Evolutionary conservation across 257 asterid genomes (phyloP).

Genomic region (Solanum verrucosum): DNA sequence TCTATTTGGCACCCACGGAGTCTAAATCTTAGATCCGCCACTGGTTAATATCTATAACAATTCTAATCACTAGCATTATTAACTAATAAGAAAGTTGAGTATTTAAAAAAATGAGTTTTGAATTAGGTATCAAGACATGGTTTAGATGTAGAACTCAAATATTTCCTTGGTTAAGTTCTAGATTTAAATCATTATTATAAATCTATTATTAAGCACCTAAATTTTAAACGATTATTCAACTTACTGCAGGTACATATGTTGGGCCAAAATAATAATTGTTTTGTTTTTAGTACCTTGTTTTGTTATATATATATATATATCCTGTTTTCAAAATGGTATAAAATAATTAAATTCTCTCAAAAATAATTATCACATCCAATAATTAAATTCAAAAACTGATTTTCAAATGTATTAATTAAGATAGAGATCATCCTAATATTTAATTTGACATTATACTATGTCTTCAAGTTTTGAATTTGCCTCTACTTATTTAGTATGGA

Average conservation of each 20-base stretch:
- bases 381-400: not conserved
- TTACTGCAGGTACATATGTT: not conserved
- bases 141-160: not conserved
- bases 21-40: too few relatives aligned
- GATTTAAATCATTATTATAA: not conserved
- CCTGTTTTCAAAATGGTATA: not conserved
- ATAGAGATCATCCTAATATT: not conserved
- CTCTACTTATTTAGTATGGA: not conserved
- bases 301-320: not conserved
- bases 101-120: not conserved
- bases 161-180: not conserved
- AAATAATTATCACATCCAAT: not conserved
- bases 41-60: not conserved
- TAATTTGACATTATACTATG: not conserved
- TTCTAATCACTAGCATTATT: not conserved
- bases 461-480: too few relatives aligned
- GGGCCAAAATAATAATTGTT: not conserved
- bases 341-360: not conserved
- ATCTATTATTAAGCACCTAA: not conserved
- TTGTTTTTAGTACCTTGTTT: not conserved
- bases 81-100: not conserved
- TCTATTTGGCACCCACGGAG: too few relatives aligned
- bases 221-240: not conserved
- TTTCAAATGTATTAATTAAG: not conserved
- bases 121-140: not conserved